These are phyloP conservation scores for Hysterium pulicare DNA, from an alignment of 2,329 filamentous ascomycete genomes.

Conservation along the genomic window DNA sequence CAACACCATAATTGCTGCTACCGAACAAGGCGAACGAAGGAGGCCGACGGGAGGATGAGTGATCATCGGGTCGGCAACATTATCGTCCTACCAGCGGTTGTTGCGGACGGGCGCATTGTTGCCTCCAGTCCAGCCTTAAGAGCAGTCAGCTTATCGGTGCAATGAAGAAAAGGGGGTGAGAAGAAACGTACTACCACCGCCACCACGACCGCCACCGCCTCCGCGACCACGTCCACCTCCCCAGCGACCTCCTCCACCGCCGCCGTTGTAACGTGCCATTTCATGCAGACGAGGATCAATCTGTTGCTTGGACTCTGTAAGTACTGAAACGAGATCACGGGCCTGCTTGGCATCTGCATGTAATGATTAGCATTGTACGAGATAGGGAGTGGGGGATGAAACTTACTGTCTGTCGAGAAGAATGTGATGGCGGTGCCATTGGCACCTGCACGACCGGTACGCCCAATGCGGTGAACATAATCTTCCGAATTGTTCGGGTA, in stretches of 20 bases:
- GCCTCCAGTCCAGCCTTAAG: conserved; percentile 34
- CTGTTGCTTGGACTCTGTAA: conserved; percentile 95
- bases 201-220: conserved; percentile 60
- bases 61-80: background rate
- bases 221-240: conserved; percentile 67
- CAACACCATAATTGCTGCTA: conserved; percentile 3
- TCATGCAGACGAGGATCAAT: conserved; percentile 93
- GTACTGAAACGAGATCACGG: conserved; percentile 89
- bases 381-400: conserved; percentile 6
- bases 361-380: conserved; percentile 25
- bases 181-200: conserved; percentile 45
- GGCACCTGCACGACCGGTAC: conserved; percentile 72
- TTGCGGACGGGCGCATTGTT: conserved; percentile 40
- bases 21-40: background rate
- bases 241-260: conserved; percentile 68
- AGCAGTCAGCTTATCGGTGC: too few species aligned
- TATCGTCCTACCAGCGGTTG: conserved; percentile 36
- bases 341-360: conserved; percentile 59
- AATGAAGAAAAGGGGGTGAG: too few species aligned
- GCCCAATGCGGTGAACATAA: conserved; percentile 66
- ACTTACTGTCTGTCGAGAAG: conserved; percentile 98
- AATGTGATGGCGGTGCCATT: conserved; percentile 96
- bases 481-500: conserved; percentile 89
- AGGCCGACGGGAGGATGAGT: background rate
- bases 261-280: conserved; percentile 90